Evolutionary conservation across 2,329 filamentous ascomycete genomes (phyloP).

Genomic region (Chrysoporthe puriensis): DNA sequence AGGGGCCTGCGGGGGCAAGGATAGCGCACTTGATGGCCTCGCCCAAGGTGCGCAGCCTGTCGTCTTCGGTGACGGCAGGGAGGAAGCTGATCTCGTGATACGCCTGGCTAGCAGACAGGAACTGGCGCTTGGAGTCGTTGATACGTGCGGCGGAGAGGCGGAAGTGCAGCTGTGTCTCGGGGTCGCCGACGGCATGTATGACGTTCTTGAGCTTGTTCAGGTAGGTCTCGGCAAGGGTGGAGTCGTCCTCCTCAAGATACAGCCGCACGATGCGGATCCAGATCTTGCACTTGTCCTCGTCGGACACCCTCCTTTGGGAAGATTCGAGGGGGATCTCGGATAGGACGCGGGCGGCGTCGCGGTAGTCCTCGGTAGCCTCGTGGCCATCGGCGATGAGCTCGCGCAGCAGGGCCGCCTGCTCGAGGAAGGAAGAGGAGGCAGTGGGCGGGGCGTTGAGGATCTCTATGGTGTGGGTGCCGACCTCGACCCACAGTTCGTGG

Average conservation of each 20-base stretch:
- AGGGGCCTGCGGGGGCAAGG: slow-evolving; percentile 86
- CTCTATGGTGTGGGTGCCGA: slow-evolving; percentile 73
- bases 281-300: slow-evolving; percentile 79
- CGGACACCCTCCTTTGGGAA: slow-evolving; percentile 81
- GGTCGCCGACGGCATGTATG: slow-evolving; percentile 76
- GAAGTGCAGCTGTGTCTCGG: slow-evolving; percentile 80
- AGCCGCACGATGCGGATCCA: slow-evolving; percentile 96
- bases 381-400: slow-evolving; percentile 82
- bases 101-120: slow-evolving; percentile 82
- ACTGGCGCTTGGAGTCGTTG: slow-evolving; percentile 85
- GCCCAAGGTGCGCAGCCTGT: slow-evolving; percentile 80
- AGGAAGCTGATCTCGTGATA: slow-evolving; percentile 89
- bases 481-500: slow-evolving; percentile 71
- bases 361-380: slow-evolving; percentile 80
- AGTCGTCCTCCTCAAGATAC: slow-evolving; percentile 93
- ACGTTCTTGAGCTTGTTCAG: slow-evolving; percentile 96
- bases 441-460: slow-evolving; percentile 61
- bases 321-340: slow-evolving; percentile 86
- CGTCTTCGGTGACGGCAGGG: slow-evolving; percentile 77
- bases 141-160: slow-evolving; percentile 91
- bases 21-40: slow-evolving; percentile 92
- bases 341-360: slow-evolving; percentile 75
- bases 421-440: slow-evolving; percentile 71
- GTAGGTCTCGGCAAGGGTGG: slow-evolving; percentile 80
- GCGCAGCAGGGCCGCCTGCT: slow-evolving; percentile 79